phyloP scores from a whole-genome alignment of 441 rosid species.

The Manihot esculenta region DNA sequence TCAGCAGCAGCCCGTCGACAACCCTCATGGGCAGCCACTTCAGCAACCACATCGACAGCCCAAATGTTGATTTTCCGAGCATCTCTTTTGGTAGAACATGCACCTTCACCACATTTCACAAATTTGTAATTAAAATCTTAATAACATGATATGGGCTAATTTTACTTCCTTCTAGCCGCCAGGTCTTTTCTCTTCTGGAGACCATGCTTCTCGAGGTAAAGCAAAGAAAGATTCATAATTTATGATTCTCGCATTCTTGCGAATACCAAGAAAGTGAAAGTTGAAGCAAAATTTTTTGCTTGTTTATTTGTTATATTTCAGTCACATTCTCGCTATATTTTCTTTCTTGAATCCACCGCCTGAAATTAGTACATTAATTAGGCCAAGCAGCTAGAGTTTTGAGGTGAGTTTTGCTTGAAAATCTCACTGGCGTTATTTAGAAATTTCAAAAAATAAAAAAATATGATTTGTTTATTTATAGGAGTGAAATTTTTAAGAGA shows the following conservation, averaged over 20 bases:
- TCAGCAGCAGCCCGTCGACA: constrained; percentile 62
- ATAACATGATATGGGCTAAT: no score
- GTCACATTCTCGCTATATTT: neutral
- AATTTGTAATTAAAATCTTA: no score
- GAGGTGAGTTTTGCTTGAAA: no score
- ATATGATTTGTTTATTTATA: neutral
- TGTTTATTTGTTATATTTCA: constrained; percentile 7
- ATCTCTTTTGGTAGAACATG: constrained; percentile 90
- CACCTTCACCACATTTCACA: constrained; percentile 39
- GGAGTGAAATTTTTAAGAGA: no score
- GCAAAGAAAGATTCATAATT: no score
- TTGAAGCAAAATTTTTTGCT: constrained; percentile 19
- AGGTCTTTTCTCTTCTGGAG: no score
- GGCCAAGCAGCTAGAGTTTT: no score
- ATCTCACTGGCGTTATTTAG: no score
- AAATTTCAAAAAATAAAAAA: neutral
- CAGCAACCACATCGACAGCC: constrained; percentile 64
- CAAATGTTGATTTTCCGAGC: constrained; percentile 78
- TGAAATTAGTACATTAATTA: no score
- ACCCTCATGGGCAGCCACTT: constrained; percentile 75
- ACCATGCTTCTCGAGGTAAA: no score
- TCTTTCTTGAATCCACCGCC: neutral
- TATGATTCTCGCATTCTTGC: no score
- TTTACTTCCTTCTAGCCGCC: no score
- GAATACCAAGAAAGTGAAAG: constrained; percentile 64